Base-by-base conservation (phyloP, 2,329 filamentous ascomycete species). In the Elsinoe perseae region DNA sequence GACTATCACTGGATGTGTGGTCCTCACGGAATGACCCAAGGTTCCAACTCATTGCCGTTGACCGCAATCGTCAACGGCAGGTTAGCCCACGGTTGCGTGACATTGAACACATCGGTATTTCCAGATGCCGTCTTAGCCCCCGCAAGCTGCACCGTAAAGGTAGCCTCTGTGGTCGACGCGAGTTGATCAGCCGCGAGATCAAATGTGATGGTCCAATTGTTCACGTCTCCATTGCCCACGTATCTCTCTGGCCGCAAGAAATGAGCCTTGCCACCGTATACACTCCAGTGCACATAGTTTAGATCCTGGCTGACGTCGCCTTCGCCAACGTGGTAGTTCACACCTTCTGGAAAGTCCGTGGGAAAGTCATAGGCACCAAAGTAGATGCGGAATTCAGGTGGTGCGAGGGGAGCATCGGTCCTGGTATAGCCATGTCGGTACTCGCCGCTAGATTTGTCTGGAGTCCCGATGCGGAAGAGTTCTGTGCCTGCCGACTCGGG, bases 251-350 rank as follows among this genome's bases (percentile, higher is more conserved):
- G 66, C 0, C 78, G 72, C 2, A 72, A 54, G 12, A 66, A 74
- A 65, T 82, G 78, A 1, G 72, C 78, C 25, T 77, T 70, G 4
- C 79, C 78, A 1, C 81, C 81, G 61, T 82, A 84, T 7, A 82
- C 80, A 57, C 77, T 79, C 83, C 82, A 85, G 64, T 85, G 83
- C 3, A 84, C 77, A 56, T 84, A 84, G 66, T 85, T 85, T 58
- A 83, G 72, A 61, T 82, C 79, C 9, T 69, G 65, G 0, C 68
- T 68, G 16, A 71, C 71, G 23, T 79, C 67, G 58, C 75, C 77
- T 63, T 76, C 67, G 8, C 81, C 81, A 1, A 85, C 75, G 12
- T 75, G 74, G 68, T 79, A 86, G 20, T 70, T 73, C 0, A 85
- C 74, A 3, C 82, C 81, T 0, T 77, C 61, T 0, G 82, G 81